Base-by-base conservation (phyloP, 2,329 filamentous ascomycete genomes). In the Xylaria sp. region DNA sequence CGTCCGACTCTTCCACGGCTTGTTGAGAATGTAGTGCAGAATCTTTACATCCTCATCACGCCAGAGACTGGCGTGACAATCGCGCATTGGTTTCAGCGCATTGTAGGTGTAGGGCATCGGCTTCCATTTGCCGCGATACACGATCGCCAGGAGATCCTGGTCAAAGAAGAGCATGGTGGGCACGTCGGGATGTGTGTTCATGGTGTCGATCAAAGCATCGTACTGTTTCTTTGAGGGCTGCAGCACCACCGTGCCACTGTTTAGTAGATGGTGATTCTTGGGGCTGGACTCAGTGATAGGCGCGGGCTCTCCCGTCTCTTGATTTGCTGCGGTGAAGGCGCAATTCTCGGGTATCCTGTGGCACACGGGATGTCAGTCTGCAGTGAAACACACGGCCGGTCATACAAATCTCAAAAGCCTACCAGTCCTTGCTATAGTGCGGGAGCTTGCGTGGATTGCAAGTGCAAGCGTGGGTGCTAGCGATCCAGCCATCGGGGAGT, bases 211-310 rank as follows among this genome's bases (percentile, higher is more conserved):
- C n/a, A 73, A 65, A 16, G 60, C 62, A 55, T 69, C 69, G 59
- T 65, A 72, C 55, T 71, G 63, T 54, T 58, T 34, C 44, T 66
- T 60, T 10, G 71, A 73, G 3, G 71, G 71, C 57, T 58, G 61
- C n/a, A 73, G 49, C 47, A 72, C 68, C 2, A 73, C 70, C 16
- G 71, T 73, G 19, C 70, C 71, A 57, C 69, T 72, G 66, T 73
- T 73, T n/a, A 73, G 70, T 13, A 73, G 66, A 67, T 72, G 72
- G 65, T 73, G 70, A 63, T 71, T 72, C 35, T 64, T 63, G 2
- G 67, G 71, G 44, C 65, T 64, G 35, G 61, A 55, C 35, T 66
- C 62, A 8, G 67, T 69, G 61, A 71, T 69, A 53, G 63, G 66
- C 23, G 66, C 63, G 0, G 68, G 66, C 30, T 67, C 63, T 53